Conservation (phyloP, 1,139 yeast genomes). For the Geotrichum phurueaensis region DNA sequence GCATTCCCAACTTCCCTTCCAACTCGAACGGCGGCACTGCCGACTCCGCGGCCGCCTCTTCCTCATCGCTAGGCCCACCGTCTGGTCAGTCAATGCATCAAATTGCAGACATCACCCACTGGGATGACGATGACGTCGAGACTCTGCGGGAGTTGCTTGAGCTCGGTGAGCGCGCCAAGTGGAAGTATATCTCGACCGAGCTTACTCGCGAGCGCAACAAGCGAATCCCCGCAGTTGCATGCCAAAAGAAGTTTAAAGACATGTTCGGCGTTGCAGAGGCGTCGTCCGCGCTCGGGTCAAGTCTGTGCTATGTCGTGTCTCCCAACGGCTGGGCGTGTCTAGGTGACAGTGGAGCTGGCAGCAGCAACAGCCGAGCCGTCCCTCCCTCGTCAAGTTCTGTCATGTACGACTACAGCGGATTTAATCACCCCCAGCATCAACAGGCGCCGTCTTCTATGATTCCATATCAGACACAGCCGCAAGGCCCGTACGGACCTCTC, state of each 20-base stretch:
- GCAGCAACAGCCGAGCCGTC: background rate
- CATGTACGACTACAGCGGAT: background rate
- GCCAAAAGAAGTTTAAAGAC: constrained; percentile 40
- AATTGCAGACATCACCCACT: constrained; percentile 19
- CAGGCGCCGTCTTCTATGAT: background rate
- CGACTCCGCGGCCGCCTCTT: background rate
- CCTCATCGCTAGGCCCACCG: background rate
- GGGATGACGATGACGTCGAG: constrained; percentile 36
- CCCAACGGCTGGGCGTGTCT: constrained; percentile 38
- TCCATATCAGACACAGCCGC: background rate
- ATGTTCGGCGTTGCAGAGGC: constrained; percentile 41
- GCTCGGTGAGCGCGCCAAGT: constrained; percentile 40
- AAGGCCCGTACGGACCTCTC: constrained; percentile 4
- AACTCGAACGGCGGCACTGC: background rate
- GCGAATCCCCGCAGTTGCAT: constrained; percentile 40
- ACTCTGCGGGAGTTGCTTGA: constrained; percentile 36
- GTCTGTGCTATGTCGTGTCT: constrained; percentile 38
- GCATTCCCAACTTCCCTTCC: background rate
- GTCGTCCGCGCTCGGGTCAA: constrained; percentile 36
- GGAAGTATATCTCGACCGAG: constrained; percentile 39
- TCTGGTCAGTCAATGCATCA: background rate
- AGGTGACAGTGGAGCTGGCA: constrained; percentile 13
- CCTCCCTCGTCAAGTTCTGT: background rate
- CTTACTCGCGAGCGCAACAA: constrained; percentile 30
- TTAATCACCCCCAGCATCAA: constrained; percentile 4